Evolutionary conservation across 2,329 filamentous ascomycete genomes (phyloP).

Genomic region (Colletotrichum theobromicola): DNA sequence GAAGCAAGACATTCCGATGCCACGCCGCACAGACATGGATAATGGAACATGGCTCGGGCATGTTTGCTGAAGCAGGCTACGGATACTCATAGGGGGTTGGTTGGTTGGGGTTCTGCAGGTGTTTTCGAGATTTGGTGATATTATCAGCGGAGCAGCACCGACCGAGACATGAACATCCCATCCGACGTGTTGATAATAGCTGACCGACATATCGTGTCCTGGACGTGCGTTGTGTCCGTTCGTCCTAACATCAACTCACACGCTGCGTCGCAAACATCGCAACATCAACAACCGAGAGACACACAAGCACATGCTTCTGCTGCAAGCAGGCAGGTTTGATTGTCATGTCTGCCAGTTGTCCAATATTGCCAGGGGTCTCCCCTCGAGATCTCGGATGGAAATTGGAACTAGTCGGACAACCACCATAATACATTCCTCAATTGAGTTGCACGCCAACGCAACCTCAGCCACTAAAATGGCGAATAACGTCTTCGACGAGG

Average conservation of each 20-base stretch:
- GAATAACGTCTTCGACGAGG: not conserved
- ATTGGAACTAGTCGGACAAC: slow-evolving; percentile 9
- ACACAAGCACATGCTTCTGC: slow-evolving; percentile 14
- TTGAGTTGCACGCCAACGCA: slow-evolving; percentile 4
- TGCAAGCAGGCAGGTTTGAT: slow-evolving; percentile 14
- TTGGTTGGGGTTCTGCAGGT: not conserved
- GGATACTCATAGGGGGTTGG: not conserved
- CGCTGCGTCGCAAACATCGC: not conserved
- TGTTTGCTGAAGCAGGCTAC: not conserved
- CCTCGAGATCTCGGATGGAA: slow-evolving; percentile 14
- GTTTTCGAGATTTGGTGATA: not conserved
- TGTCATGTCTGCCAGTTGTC: slow-evolving; percentile 19
- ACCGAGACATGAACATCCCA: not conserved
- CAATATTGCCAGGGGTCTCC: slow-evolving; percentile 22
- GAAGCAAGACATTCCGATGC: slow-evolving; percentile 8
- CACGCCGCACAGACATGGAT: slow-evolving; percentile 10
- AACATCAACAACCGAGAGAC: not conserved
- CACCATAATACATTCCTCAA: slow-evolving; percentile 3
- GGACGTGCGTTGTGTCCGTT: not conserved
- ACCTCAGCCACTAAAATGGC: not conserved
- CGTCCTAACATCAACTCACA: not conserved
- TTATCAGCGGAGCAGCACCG: not conserved
- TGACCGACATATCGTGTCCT: not conserved
- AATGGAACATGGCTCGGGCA: slow-evolving; percentile 1
- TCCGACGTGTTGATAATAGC: not conserved